Conservation (phyloP, 345 rosid species). For the Erodium maritimum region DNA sequence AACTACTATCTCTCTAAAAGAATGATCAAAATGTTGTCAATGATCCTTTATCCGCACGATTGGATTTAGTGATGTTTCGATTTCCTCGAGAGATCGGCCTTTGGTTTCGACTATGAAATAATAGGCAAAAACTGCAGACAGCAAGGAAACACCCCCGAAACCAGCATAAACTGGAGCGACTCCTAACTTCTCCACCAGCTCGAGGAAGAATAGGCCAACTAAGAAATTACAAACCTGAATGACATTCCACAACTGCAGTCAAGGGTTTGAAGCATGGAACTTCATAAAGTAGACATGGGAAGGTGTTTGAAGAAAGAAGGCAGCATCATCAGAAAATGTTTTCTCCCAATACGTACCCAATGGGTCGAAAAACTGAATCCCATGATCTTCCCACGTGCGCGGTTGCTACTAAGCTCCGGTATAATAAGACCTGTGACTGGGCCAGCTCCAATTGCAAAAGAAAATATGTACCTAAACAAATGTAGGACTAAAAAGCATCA, state of each 20-base stretch:
- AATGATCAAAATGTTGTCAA: too few relatives aligned
- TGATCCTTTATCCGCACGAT: slow-evolving; percentile 1
- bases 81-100: slow-evolving; percentile 70
- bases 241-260: background rate
- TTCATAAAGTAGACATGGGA: too few relatives aligned
- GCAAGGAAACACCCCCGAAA: slow-evolving; percentile 47
- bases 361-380: slow-evolving; percentile 64
- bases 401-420: slow-evolving; percentile 62
- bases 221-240: slow-evolving; percentile 63
- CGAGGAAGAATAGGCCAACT: slow-evolving; percentile 68
- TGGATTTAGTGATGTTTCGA: slow-evolving; percentile 50
- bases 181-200: slow-evolving; percentile 46
- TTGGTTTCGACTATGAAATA: slow-evolving; percentile 54
- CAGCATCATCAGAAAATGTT: too few relatives aligned
- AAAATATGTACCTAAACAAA: slow-evolving; percentile 45
- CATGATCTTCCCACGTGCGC: slow-evolving; percentile 64
- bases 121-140: slow-evolving; percentile 48
- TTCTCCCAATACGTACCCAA: slow-evolving; percentile 38
- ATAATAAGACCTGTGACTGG: slow-evolving; percentile 69
- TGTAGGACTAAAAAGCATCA: slow-evolving; percentile 2
- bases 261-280: too few relatives aligned
- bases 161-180: slow-evolving; percentile 46
- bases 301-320: too few relatives aligned
- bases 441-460: slow-evolving; percentile 67
- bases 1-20: too few relatives aligned